phyloP scores from a whole-genome alignment of 768 basidiomycete genomes.

The Neoboletus brunneissimus region DNA sequence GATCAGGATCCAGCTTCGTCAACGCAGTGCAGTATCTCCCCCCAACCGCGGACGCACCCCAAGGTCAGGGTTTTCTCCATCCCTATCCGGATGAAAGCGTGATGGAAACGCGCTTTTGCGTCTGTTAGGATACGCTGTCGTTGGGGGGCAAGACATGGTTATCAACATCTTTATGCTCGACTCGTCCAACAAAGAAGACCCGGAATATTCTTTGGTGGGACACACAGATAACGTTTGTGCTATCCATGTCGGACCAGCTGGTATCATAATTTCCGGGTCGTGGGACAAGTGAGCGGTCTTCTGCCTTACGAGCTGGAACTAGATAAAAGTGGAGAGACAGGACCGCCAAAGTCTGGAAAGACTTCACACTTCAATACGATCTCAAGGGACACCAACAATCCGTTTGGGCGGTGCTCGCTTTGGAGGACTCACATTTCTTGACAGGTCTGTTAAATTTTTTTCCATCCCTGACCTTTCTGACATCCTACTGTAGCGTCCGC shows the following conservation, averaged over 20 bases:
- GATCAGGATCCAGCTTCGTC: constrained; percentile 70
- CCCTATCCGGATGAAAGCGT: neutral
- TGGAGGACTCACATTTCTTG: constrained; percentile 73
- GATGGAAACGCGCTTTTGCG: constrained; percentile 4
- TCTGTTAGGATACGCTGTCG: constrained; percentile 70
- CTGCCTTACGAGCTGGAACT: neutral
- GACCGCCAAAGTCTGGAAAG: constrained; percentile 92
- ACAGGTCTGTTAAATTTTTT: constrained; percentile 57
- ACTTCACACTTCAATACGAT: constrained; percentile 67
- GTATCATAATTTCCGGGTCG: constrained; percentile 86
- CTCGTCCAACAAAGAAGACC: constrained; percentile 58
- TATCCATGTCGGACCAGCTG: constrained; percentile 64
- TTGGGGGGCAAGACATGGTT: constrained; percentile 86
- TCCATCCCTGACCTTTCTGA: constrained; percentile 4
- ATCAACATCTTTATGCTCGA: constrained; percentile 78
- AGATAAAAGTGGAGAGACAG: constrained; percentile 40
- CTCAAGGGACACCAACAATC: constrained; percentile 86
- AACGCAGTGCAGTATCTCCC: constrained; percentile 80
- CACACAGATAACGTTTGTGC: constrained; percentile 91
- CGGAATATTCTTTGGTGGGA: constrained; percentile 79
- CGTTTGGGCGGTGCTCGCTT: constrained; percentile 87
- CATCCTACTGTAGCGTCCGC: constrained; percentile 67
- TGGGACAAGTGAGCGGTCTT: constrained; percentile 82
- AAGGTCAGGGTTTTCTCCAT: constrained; percentile 47
- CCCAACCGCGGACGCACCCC: constrained; percentile 63